Base-by-base conservation (phyloP, 257 asterid genomes). In the Coffea eugenioides region DNA sequence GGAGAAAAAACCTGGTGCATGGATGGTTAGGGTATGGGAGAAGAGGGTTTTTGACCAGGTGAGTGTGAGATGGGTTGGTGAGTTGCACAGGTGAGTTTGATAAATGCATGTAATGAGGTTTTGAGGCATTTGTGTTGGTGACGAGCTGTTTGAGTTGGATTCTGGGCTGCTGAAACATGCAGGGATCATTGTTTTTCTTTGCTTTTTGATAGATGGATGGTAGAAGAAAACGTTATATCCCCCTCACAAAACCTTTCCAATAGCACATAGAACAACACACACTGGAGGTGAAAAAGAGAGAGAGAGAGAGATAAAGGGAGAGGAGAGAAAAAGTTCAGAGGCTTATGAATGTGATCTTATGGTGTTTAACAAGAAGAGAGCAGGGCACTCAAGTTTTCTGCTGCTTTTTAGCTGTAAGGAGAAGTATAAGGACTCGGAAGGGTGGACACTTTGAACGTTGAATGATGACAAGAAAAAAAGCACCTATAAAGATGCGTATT, bases 21-120 rank as follows among this genome's bases (percentile, higher is more conserved):
- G 79, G 41, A 85, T 77, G 56, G 80, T 80, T 64, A 85, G 69
- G 71, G 89, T 64, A 57, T 85, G 87, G 15, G 86, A 74, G 77
- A 74, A 81, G 51, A 74, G 72, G 74, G 84, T 77, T 65, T 75
- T 85, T 79, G 89, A 85, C 89, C 89, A 85, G 73, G 89, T 80
- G 73, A 85, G 83, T 0, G 89, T 83, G 62, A 85, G 79, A 70
- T 80, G 43, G 56, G 79, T 61, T 0, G 83, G 85, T 14, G 85
- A 77, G 77, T 76, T 71, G 27, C 66, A 85, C 43, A 85, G 31
- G 20, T 71, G 79, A 80, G 89, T 73, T 83, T 83, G 87, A 67
- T 85, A 85, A 74, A 83, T 78, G 78, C 89, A 85, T 16, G 88
- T 85, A 16, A 83, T 71, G 51, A 85, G 83, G 46, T 81, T 85